Evolutionary conservation across 306 rosid species (phyloP), one percentile per base, ranked within the genome.

Genomic region (Castanea crenata): DNA sequence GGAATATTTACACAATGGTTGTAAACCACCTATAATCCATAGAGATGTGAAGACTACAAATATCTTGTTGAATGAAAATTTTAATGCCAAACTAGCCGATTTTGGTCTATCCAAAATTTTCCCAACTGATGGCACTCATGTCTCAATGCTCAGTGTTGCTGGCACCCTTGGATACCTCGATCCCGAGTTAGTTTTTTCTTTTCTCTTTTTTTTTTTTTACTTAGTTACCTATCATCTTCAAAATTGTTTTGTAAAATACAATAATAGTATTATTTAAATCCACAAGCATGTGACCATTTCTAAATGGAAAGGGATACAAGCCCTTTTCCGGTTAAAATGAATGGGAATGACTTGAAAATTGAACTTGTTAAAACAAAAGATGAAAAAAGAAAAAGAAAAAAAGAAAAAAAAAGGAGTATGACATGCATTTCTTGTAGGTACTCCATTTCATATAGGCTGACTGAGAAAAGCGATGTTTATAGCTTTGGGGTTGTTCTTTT

Each of bases 1-100:
- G 71, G 94, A 90, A 77, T 90, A 90, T 79, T 75, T 90, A 54
- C 92, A 90, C 27, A 32, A 73, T 12, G 92, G 91, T 76, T 86
- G 92, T 46, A 86, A 63, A 65, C 89, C 87, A 25, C 83, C 77
- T 3, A 82, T 83, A 49, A 46, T 77, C 25, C 94, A 90, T 21
- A 86, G 89, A 77, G 90, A 88, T 77, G 89, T 88, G 55, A 90
- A 90, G 69, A 27, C 78, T 52, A 23, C 87, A 35, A 88, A 90
- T 69, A 83, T 90, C 59, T 86, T 86, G 73, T 65, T 86, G 21
- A 84, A 70, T 21, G 80, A 85, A 34, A 88, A 81, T 2, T 78
- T 85, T 13, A 74, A 68, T 14, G 91, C 87, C 4, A 87, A 87
- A 77, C 44, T 92, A 21, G 80, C 91, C 63, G 91, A 84, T 79